These are phyloP conservation scores for Pichia kudriavzevii DNA, from an alignment of 1,139 yeast species.

Conservation along the genomic window DNA sequence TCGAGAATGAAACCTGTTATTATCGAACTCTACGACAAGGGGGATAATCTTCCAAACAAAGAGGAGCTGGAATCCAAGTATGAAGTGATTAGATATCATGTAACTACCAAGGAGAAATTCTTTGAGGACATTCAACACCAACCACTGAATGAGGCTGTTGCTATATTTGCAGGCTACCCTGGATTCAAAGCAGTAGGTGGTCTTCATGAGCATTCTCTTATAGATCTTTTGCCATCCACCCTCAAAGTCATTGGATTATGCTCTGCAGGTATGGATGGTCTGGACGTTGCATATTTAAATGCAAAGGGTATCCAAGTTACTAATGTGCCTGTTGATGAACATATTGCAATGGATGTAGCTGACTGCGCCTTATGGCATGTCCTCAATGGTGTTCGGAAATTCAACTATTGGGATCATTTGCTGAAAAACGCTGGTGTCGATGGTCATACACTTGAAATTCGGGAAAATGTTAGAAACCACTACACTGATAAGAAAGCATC, in stretches of 20 bases:
- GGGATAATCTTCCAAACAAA: constrained; percentile 34
- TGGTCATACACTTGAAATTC: constrained; percentile 12
- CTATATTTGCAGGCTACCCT: constrained; percentile 59
- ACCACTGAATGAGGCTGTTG: constrained; percentile 37
- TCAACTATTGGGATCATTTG: constrained; percentile 44
- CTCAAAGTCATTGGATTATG: constrained; percentile 56
- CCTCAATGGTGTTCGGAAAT: constrained; percentile 55
- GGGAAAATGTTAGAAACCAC: constrained; percentile 11
- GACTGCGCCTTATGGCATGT: constrained; percentile 61
- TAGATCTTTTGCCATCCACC: constrained; percentile 42
- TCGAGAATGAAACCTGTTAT: constrained; percentile 31
- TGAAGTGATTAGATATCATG: constrained; percentile 37
- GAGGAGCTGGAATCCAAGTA: constrained; percentile 33
- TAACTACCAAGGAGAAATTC: constrained; percentile 37
- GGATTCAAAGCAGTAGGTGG: constrained; percentile 48
- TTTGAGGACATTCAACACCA: constrained; percentile 29
- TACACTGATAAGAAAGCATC: constrained; percentile 3
- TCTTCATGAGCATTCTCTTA: constrained; percentile 34
- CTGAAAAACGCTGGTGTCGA: constrained; percentile 6
- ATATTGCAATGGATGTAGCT: constrained; percentile 66
- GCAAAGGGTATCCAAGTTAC: constrained; percentile 47
- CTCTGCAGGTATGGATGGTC: constrained; percentile 64
- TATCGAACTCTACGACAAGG: constrained; percentile 39
- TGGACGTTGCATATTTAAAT: constrained; percentile 39
- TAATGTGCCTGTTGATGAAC: constrained; percentile 50